phyloP scores from a whole-genome alignment of 768 basidiomycete genomes.

The Suillus subluteus region DNA sequence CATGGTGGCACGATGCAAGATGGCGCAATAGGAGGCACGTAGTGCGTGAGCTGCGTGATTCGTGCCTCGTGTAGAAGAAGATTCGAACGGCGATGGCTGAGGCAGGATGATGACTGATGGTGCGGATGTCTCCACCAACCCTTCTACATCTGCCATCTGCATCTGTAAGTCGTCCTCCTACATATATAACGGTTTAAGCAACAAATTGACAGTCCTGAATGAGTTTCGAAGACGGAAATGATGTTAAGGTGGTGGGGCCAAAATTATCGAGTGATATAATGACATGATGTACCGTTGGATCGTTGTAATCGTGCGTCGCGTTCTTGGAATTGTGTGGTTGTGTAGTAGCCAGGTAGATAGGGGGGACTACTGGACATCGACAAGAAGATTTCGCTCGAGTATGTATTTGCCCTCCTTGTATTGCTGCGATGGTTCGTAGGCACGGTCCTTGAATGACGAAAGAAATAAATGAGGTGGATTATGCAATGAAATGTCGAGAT shows the following conservation, averaged over 20 bases:
- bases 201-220: slow-evolving; percentile 24
- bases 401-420: slow-evolving; percentile 99
- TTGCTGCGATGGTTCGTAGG: slow-evolving; percentile 87
- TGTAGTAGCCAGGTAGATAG: slow-evolving; percentile 17
- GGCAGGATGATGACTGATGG: not conserved
- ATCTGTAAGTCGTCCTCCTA: slow-evolving; percentile 2
- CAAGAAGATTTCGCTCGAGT: slow-evolving; percentile 89
- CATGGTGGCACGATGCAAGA: slow-evolving; percentile 5
- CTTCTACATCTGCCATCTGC: slow-evolving; percentile 16
- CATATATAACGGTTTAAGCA: slow-evolving; percentile 23
- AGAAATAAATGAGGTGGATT: slow-evolving; percentile 11
- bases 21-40: not conserved
- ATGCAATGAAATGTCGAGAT: slow-evolving; percentile 11
- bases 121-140: slow-evolving; percentile 10
- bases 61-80: slow-evolving; percentile 11
- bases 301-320: slow-evolving; percentile 16
- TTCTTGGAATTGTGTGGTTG: slow-evolving; percentile 3
- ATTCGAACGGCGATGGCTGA: slow-evolving; percentile 12
- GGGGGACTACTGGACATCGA: slow-evolving; percentile 72
- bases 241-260: slow-evolving; percentile 22
- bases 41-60: not conserved
- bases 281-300: slow-evolving; percentile 17
- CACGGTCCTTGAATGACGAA: slow-evolving; percentile 70
- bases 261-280: slow-evolving; percentile 17
- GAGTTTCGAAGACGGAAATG: slow-evolving; percentile 15